phyloP scores from a whole-genome alignment of 1,284 basidiomycete genomes.

The Flammula alnicola region DNA sequence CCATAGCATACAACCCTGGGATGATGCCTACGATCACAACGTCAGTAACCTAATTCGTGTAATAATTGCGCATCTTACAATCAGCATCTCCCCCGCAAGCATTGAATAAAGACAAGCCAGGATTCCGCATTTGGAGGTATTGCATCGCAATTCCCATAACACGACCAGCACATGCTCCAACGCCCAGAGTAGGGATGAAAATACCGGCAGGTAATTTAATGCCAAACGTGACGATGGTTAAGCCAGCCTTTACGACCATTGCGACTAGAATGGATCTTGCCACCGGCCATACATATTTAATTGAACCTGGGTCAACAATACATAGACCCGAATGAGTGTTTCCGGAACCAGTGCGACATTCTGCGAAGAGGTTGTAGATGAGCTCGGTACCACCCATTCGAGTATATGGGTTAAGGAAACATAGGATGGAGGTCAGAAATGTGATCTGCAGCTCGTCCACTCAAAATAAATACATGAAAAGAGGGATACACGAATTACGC shows the following conservation, averaged over 20 bases:
- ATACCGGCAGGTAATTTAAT: slow-evolving; percentile 95
- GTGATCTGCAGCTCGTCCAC: slow-evolving; percentile 60
- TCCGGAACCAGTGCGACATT: slow-evolving; percentile 66
- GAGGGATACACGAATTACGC: slow-evolving; percentile 30
- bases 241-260: slow-evolving; percentile 79
- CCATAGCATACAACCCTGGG: slow-evolving; percentile 91
- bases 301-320: slow-evolving; percentile 62
- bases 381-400: slow-evolving; percentile 96
- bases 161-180: slow-evolving; percentile 95
- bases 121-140: slow-evolving; percentile 73
- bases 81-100: slow-evolving; percentile 67
- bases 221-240: slow-evolving; percentile 94
- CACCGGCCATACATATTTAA: slow-evolving; percentile 66
- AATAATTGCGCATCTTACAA: slow-evolving; percentile 44
- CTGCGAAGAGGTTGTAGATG: slow-evolving; percentile 89
- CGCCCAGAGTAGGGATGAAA: slow-evolving; percentile 95
- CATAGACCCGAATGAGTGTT: slow-evolving; percentile 76
- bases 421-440: slow-evolving; percentile 73
- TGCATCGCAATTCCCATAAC: slow-evolving; percentile 88
- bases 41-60: neutral
- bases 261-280: slow-evolving; percentile 73
- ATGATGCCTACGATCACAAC: slow-evolving; percentile 51
- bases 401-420: slow-evolving; percentile 90
- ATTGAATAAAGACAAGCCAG: slow-evolving; percentile 66
- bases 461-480: slow-evolving; percentile 3